Base-by-base conservation (phyloP, 352 stramenopile species). In the Phytophthora hibernalis region DNA sequence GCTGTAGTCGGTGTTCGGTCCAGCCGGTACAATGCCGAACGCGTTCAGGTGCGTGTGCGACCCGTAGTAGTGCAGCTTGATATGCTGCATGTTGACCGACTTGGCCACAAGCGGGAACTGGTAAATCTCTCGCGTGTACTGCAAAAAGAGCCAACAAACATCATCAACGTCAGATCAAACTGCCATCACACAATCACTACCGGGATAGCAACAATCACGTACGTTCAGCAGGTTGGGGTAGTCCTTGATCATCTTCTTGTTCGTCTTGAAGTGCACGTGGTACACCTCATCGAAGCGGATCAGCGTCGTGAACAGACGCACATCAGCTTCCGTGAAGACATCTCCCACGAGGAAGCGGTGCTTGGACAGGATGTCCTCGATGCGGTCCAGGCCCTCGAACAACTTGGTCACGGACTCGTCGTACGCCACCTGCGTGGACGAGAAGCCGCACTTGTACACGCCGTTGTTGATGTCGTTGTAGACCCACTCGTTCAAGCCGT, bases 31-130 rank as follows among this genome's bases (percentile, higher is more conserved):
- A 70, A 99, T 98, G 40, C 90, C 93, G 51, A 91, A 98, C 35
- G 85, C 68, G 80, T 99, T 99, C 22, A 99, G 82, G 50, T 92
- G 79, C 38, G 91, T 93, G 79, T 99, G 96, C 18, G 87, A 97
- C 28, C 84, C 91, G 72, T 97, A 99, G 80, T 99, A 99, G 80
- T 99, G 96, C 21, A 89, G 75, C 80, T 98, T 98, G 76, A 99
- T 99, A 66, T 99, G 96, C 47, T 98, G 78, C 88, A 99, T 98
- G 72, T 98, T 90, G 37, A 98, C 83, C 20, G 91, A 91, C 43
- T 86, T 83, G 43, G 83, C 72, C 47, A 99, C 84, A 10, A 80
- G 89, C 33, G 85, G 82, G 61, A 97, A 93, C 74, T 99, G 95
- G 79, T 98, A 99, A 52, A 99, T 91, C 45, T 94, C 83, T 26